Base-by-base conservation (phyloP, 441 rosid genomes). In the Aleurites moluccanus region DNA sequence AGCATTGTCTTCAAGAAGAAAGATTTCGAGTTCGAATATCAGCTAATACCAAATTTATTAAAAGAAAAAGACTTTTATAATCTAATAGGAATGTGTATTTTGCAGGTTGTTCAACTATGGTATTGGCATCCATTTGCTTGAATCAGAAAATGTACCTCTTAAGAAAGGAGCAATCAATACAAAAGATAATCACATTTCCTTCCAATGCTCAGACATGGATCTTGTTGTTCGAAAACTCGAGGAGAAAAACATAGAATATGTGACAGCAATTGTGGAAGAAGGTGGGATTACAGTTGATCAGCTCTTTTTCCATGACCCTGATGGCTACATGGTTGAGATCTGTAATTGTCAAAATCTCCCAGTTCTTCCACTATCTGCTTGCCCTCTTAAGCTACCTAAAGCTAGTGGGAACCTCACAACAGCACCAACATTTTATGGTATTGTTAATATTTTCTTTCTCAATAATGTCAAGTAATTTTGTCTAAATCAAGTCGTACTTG, bases 241-340 rank as follows among this genome's bases (percentile, higher is more conserved):
- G 70, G 85, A 77, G 38, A 81, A 75, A 81, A 70, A 62, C 4
- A 77, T 85, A 6, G 82, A 83, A 38, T 83, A 82, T 55, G 88
- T 82, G 70, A 84, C 88, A 3, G 91, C 89, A 16, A 78, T 78
- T n/a, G 91, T 88, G 30, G 73, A 79, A 64, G 91, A 88, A 52
- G 88, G 86, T 21, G 89, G 91, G 14, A 71, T 84, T 16, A 64
- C 62, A n/a, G 91, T 88, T 11, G 89, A 88, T 57, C 91, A 86
- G 73, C 74, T 86, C 30, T 86, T 88, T 83, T 88, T 88, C 69
- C 91, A 88, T 56, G 89, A 88, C 20, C 91, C 91, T 0, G 89
- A 88, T 77, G 89, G 91, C 30, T 81, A 83, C 80, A 88, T 88
- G 89, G 77, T 87, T 69, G 91, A 87, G 78, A 77, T 85, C 2